These are phyloP conservation scores for Fusarium sp. DNA, from an alignment of 2,329 filamentous ascomycete genomes.

Conservation along the genomic window DNA sequence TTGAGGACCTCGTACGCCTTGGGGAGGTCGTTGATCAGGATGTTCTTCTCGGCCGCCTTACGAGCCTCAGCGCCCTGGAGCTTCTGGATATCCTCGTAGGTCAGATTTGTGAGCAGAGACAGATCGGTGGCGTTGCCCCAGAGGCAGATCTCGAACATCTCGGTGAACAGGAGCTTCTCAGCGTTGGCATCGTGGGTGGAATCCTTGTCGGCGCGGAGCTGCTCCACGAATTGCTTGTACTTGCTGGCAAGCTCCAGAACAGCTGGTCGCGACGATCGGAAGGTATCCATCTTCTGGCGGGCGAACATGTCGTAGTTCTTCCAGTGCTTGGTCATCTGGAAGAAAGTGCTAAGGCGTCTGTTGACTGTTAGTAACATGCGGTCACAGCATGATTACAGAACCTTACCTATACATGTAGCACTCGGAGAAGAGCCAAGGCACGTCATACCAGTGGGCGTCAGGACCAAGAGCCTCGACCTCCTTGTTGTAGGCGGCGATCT, in stretches of 20 bases:
- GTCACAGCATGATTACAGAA: not conserved
- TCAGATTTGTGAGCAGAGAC: constrained; percentile 89
- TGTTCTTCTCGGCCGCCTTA: constrained; percentile 91
- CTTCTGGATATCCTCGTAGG: constrained; percentile 97
- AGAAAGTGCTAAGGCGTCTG: constrained; percentile 84
- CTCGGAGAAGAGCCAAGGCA: constrained; percentile 91
- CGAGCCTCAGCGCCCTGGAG: constrained; percentile 91
- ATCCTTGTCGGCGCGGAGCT: constrained; percentile 71
- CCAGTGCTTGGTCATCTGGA: constrained; percentile 85
- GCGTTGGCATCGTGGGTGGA: constrained; percentile 74
- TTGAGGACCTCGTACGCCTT: constrained; percentile 79
- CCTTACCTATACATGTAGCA: constrained; percentile 90
- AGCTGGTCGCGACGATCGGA: constrained; percentile 90
- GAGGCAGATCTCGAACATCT: constrained; percentile 96
- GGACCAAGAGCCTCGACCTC: constrained; percentile 81
- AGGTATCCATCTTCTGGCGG: constrained; percentile 91
- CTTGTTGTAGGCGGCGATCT: constrained; percentile 87
- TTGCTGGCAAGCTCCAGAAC: constrained; percentile 86
- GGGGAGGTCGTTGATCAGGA: constrained; percentile 88
- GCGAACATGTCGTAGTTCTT: constrained; percentile 91
- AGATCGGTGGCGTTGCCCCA: constrained; percentile 98
- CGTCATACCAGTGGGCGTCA: constrained; percentile 84
- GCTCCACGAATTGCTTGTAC: constrained; percentile 80
- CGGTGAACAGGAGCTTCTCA: constrained; percentile 85
- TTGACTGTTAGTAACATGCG: not conserved